phyloP scores from a whole-genome alignment of 2,329 filamentous ascomycete genomes.

The Trichoderma breve region DNA sequence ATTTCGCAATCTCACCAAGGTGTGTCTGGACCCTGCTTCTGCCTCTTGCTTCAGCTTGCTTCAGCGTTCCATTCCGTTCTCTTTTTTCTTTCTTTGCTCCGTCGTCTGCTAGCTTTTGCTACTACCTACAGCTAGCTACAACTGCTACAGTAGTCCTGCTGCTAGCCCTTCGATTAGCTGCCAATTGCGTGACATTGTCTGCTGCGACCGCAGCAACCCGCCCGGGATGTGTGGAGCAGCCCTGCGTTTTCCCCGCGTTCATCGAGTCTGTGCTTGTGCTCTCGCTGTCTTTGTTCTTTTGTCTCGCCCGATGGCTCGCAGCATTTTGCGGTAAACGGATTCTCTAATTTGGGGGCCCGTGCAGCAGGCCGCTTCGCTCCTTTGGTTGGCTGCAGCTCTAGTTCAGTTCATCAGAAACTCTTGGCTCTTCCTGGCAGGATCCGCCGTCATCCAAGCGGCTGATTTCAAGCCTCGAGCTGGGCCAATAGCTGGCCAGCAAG shows the following conservation, averaged over 20 bases:
- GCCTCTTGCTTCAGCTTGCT: not conserved
- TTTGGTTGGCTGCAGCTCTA: conserved; percentile 15
- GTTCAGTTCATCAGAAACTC: not conserved
- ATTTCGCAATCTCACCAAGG: conserved; percentile 1
- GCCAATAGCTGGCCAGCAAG: not conserved
- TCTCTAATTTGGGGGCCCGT: conserved; percentile 6
- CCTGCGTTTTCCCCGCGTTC: conserved; percentile 11
- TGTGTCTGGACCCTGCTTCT: not conserved
- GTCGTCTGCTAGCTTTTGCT: not conserved
- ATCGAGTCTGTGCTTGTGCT: not conserved
- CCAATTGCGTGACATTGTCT: not conserved
- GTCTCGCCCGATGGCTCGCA: not conserved
- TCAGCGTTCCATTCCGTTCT: not conserved
- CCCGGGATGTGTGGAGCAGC: conserved; percentile 1
- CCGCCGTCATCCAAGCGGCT: conserved; percentile 1
- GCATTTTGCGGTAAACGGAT: not conserved
- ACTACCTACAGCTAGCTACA: not conserved
- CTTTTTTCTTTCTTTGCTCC: not conserved
- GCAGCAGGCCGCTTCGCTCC: not conserved
- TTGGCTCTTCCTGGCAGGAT: not conserved
- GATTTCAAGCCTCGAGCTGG: not conserved
- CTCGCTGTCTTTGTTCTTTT: not conserved
- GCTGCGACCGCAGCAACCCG: not conserved
- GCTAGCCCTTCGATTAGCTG: not conserved
- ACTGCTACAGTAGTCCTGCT: not conserved